phyloP scores from a whole-genome alignment of 805 yeast genomes.

The Myxozyma neotropica region DNA sequence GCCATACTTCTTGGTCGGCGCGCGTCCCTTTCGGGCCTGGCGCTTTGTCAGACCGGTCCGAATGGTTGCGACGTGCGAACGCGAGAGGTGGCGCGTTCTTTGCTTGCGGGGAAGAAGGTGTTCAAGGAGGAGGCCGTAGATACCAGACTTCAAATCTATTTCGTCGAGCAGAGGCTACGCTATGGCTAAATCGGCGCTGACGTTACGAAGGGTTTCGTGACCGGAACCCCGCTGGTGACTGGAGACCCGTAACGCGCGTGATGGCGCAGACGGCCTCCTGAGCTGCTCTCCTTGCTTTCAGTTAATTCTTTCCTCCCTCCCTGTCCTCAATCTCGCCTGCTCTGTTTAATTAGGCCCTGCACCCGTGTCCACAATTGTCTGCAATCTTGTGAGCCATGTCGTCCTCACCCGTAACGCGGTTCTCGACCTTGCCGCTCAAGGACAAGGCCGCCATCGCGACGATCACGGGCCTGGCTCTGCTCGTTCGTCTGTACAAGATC shows the following conservation, averaged over 20 bases:
- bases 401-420: conserved; percentile 6
- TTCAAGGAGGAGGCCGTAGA: not conserved
- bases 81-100: conserved; percentile 10
- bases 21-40: conserved; percentile 37
- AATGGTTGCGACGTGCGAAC: conserved; percentile 21
- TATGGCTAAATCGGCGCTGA: not conserved
- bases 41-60: conserved; percentile 35
- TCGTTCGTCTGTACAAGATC: conserved; percentile 64
- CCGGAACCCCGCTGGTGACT: not conserved
- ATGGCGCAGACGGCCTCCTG: not conserved
- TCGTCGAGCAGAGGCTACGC: not conserved
- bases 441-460: conserved; percentile 27
- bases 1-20: conserved; percentile 35
- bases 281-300: not conserved
- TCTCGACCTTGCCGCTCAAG: conserved; percentile 23
- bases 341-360: no score
- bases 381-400: not conserved
- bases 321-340: not conserved
- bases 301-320: not conserved
- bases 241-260: conserved; percentile 1
- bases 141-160: not conserved
- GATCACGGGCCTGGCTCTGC: conserved; percentile 54
- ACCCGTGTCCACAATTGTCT: no score
- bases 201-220: not conserved
- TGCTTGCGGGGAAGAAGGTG: not conserved